Evolutionary conservation across 169 alveolate genomes (phyloP).

Genomic region (Eimeria brunetti): DNA sequence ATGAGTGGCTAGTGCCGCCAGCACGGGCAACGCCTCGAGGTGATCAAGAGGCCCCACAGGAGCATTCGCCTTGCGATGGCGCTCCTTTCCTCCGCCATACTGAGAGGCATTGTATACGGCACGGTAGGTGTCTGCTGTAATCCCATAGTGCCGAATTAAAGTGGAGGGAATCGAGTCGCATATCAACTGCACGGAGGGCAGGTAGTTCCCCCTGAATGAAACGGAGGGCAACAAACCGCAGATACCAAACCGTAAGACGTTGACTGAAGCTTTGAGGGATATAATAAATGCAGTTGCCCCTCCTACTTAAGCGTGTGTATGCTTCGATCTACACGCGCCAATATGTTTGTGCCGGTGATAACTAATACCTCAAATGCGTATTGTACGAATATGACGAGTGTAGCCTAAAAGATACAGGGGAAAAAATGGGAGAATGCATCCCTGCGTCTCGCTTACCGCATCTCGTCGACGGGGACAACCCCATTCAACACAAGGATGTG

Average conservation of each 20-base stretch:
- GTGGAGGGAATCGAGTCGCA: slow-evolving; percentile 95
- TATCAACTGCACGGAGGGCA: slow-evolving; percentile 95
- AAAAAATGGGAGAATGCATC: neutral
- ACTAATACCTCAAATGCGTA: neutral
- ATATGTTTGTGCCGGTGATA: neutral
- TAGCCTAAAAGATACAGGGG: neutral
- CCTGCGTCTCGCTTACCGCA: slow-evolving; percentile 82
- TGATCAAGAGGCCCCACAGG: neutral
- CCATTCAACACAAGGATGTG: slow-evolving; percentile 98
- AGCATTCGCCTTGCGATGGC: neutral
- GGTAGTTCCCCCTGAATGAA: slow-evolving; percentile 90
- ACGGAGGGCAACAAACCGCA: slow-evolving; percentile 22
- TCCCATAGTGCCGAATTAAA: slow-evolving; percentile 85
- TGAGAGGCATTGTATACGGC: neutral
- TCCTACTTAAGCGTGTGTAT: neutral
- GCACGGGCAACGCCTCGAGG: slow-evolving; percentile 83
- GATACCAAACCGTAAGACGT: neutral
- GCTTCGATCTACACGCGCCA: neutral
- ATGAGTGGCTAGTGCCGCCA: slow-evolving; percentile 88
- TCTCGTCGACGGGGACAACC: slow-evolving; percentile 97
- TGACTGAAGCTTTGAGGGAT: neutral
- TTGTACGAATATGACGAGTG: neutral
- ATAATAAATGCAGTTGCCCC: neutral
- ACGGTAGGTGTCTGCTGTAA: slow-evolving; percentile 21
- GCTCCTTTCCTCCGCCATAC: neutral